phyloP scores from a whole-genome alignment of 176 grass and related monocot species.

The Lolium rigidum region DNA sequence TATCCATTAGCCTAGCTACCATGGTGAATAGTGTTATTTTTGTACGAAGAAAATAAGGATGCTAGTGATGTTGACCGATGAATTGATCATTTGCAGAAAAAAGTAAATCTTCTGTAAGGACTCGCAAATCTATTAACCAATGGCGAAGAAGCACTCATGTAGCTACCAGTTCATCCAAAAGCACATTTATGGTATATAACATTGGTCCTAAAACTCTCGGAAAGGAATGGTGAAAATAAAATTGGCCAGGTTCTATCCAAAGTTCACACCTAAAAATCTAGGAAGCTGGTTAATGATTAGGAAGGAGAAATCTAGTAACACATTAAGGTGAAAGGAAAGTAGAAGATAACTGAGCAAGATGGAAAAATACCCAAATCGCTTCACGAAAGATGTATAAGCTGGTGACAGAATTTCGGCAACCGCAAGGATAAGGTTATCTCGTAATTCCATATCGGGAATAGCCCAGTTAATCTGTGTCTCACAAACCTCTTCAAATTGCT shows the following conservation, averaged over 20 bases:
- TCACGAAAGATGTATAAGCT: slow-evolving; percentile 80
- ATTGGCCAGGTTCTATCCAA: not conserved
- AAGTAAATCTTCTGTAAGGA: not conserved
- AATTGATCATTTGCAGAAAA: not conserved
- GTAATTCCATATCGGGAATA: slow-evolving; percentile 68
- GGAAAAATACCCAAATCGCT: slow-evolving; percentile 61
- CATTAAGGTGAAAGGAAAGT: not conserved
- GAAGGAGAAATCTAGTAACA: not conserved
- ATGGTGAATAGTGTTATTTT: not conserved
- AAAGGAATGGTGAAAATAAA: not conserved
- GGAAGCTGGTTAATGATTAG: too few relatives aligned
- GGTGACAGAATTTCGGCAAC: slow-evolving; percentile 75
- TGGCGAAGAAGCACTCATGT: not conserved
- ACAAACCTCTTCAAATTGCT: slow-evolving; percentile 65
- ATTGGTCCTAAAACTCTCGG: too few relatives aligned
- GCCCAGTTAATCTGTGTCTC: slow-evolving; percentile 66
- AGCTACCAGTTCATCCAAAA: not conserved
- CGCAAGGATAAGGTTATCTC: slow-evolving; percentile 55
- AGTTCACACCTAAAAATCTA: not conserved
- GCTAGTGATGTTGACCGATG: not conserved
- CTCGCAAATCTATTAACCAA: not conserved
- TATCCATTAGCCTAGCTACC: not conserved
- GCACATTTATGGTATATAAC: not conserved
- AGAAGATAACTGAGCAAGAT: slow-evolving; percentile 2
- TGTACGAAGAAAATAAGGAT: not conserved